Evolutionary conservation across 1,284 basidiomycete species (phyloP).

Genomic region (Thelephora terrestris): DNA sequence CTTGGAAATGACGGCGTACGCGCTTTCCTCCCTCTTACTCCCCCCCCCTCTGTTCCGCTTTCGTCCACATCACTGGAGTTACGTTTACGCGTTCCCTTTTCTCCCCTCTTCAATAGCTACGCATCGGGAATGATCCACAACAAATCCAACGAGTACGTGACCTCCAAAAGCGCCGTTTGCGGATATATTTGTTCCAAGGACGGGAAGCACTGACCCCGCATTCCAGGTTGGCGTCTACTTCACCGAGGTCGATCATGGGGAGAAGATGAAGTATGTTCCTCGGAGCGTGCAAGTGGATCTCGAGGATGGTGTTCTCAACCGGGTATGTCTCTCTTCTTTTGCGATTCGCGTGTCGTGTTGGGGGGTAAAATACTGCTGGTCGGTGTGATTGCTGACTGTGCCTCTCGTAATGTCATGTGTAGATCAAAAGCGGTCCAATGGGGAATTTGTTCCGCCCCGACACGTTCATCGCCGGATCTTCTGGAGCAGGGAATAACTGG

Average conservation of each 20-base stretch:
- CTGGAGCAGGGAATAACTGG: conserved; percentile 90
- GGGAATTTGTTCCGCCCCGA: conserved; percentile 82
- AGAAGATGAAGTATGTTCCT: conserved; percentile 75
- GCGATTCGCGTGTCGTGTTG: too few species aligned
- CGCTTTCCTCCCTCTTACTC: conserved; percentile 5
- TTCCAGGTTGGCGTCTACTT: conserved; percentile 68
- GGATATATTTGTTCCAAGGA: background rate
- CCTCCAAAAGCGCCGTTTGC: background rate
- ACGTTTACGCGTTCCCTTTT: background rate
- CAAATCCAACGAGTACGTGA: conserved; percentile 35
- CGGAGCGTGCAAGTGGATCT: conserved; percentile 87
- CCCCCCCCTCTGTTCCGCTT: conserved; percentile 3
- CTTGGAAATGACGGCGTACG: conserved; percentile 59
- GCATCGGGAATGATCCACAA: conserved; percentile 36
- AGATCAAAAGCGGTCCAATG: conserved; percentile 61
- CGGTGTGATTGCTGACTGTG: background rate
- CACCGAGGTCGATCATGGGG: conserved; percentile 41
- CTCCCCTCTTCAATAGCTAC: conserved; percentile 28
- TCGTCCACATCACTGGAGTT: conserved; percentile 3
- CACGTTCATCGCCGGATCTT: conserved; percentile 66
- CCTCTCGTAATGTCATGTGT: conserved; percentile 1
- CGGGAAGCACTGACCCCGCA: background rate
- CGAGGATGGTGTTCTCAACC: conserved; percentile 84
- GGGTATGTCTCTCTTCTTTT: conserved; percentile 29
- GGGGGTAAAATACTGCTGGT: background rate